Conservation (phyloP, 345 rosid species). For the Erodium maritimum region DNA sequence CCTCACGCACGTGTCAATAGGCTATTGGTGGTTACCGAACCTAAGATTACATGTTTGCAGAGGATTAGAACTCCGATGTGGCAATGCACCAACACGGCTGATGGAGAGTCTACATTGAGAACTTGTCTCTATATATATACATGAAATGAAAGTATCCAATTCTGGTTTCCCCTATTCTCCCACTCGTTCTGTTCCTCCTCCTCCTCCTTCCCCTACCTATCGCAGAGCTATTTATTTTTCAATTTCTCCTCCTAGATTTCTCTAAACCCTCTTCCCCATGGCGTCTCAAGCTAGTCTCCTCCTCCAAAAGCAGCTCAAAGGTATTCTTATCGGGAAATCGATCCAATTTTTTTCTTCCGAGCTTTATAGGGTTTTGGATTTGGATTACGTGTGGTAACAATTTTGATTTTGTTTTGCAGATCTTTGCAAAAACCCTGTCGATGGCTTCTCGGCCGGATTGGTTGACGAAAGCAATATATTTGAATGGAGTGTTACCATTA, state of each 20-base stretch:
- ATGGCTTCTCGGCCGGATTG: slow-evolving; percentile 92
- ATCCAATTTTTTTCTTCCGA: not conserved
- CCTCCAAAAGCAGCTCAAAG: slow-evolving; percentile 75
- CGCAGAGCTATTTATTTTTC: not conserved
- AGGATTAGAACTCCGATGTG: too few species aligned
- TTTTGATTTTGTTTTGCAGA: slow-evolving; percentile 30
- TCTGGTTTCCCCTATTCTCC: not conserved
- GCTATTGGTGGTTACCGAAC: too few species aligned
- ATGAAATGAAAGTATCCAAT: too few species aligned
- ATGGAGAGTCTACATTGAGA: too few species aligned
- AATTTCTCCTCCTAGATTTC: not conserved
- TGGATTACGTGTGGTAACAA: slow-evolving; percentile 2
- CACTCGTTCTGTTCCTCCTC: not conserved
- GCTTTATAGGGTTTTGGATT: not conserved
- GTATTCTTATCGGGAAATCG: slow-evolving; percentile 10
- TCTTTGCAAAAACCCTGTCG: slow-evolving; percentile 83
- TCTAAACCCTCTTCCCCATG: slow-evolving; percentile 8
- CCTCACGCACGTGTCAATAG: too few species aligned
- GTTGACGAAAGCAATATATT: slow-evolving; percentile 65
- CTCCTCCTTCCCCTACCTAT: too few species aligned
- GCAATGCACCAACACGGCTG: too few species aligned
- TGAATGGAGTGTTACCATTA: slow-evolving; percentile 74
- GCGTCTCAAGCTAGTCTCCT: slow-evolving; percentile 54
- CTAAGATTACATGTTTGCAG: too few species aligned
- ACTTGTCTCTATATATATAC: too few species aligned